Percentiles rank a stretch among this genome's conserved stretches.
phyloP scores from a whole-genome alignment of 2,329 filamentous ascomycete species.

The Cercospora sesami region DNA sequence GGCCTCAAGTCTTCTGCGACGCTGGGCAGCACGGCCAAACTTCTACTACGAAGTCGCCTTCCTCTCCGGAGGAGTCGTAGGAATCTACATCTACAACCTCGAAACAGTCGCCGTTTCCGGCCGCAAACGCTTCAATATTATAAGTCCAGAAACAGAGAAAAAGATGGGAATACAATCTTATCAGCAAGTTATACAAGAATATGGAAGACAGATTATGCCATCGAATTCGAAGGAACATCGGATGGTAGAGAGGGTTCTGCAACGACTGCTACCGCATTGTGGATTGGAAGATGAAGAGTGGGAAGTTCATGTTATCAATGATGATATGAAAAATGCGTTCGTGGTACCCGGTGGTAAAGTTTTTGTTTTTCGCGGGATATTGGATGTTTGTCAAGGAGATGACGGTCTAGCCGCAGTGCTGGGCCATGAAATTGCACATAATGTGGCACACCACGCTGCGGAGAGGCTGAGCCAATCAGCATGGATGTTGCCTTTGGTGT shows the following conservation, averaged over 20 bases:
- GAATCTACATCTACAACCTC: slow-evolving; percentile 68
- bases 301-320: slow-evolving; percentile 76
- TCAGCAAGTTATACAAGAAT: slow-evolving; percentile 57
- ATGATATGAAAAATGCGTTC: slow-evolving; percentile 68
- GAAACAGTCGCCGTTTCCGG: slow-evolving; percentile 73
- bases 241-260: slow-evolving; percentile 64
- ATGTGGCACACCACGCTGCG: slow-evolving; percentile 65
- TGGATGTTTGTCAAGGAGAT: slow-evolving; percentile 66
- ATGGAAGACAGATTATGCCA: slow-evolving; percentile 58
- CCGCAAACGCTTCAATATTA: slow-evolving; percentile 71
- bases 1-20: slow-evolving; percentile 27
- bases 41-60: slow-evolving; percentile 51
- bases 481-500: slow-evolving; percentile 42
- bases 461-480: slow-evolving; percentile 59
- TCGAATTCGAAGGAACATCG: slow-evolving; percentile 58
- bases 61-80: slow-evolving; percentile 46
- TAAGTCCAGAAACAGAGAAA: slow-evolving; percentile 57
- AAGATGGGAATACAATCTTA: slow-evolving; percentile 57
- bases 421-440: slow-evolving; percentile 78
- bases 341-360: slow-evolving; percentile 76
- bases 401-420: slow-evolving; percentile 72
- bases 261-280: slow-evolving; percentile 65
- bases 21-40: slow-evolving; percentile 47
- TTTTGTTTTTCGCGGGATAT: slow-evolving; percentile 73
- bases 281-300: slow-evolving; percentile 60